These are phyloP conservation scores for Alnus glutinosa DNA, from an alignment of 306 rosid genomes.

Conservation along the genomic window DNA sequence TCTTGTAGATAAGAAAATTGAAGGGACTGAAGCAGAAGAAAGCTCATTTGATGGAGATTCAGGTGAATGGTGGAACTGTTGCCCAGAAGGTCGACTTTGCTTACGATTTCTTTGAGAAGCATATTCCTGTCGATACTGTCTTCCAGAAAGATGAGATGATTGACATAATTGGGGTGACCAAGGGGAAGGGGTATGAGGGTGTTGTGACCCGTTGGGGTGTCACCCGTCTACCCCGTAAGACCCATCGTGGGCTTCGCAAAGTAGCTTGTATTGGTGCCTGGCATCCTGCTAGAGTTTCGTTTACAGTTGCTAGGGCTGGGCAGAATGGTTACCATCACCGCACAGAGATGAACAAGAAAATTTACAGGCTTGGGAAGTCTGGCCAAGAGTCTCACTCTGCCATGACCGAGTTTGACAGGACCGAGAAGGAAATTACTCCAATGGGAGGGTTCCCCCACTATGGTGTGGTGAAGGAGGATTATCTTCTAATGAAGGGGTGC, in stretches of 20 bases:
- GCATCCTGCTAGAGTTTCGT: slow-evolving; percentile 92
- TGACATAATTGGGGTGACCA: slow-evolving; percentile 81
- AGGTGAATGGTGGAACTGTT: slow-evolving; percentile 47
- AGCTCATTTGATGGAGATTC: slow-evolving; percentile 56
- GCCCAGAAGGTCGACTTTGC: slow-evolving; percentile 44
- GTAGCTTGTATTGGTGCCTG: slow-evolving; percentile 96
- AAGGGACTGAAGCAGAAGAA: slow-evolving; percentile 54
- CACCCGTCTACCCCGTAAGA: slow-evolving; percentile 85
- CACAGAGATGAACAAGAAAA: slow-evolving; percentile 68
- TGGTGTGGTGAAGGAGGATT: slow-evolving; percentile 66
- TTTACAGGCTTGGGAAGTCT: slow-evolving; percentile 44
- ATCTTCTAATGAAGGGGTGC: slow-evolving; percentile 62
- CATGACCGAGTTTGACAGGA: slow-evolving; percentile 57
- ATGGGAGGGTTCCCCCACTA: slow-evolving; percentile 88
- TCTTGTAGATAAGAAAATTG: slow-evolving; percentile 43
- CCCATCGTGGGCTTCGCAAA: slow-evolving; percentile 88
- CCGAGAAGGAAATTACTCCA: slow-evolving; percentile 77
- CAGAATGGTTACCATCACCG: slow-evolving; percentile 90
- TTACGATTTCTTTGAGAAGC: slow-evolving; percentile 47
- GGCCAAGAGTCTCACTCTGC: slow-evolving; percentile 41
- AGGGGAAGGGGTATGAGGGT: slow-evolving; percentile 90
- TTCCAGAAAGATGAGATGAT: slow-evolving; percentile 94
- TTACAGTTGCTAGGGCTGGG: slow-evolving; percentile 91
- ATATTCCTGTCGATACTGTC: slow-evolving; percentile 70
- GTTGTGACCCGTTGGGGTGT: slow-evolving; percentile 95